Base-by-base conservation (phyloP, 768 basidiomycete genomes). In the Psilocybe subaeruginosa region DNA sequence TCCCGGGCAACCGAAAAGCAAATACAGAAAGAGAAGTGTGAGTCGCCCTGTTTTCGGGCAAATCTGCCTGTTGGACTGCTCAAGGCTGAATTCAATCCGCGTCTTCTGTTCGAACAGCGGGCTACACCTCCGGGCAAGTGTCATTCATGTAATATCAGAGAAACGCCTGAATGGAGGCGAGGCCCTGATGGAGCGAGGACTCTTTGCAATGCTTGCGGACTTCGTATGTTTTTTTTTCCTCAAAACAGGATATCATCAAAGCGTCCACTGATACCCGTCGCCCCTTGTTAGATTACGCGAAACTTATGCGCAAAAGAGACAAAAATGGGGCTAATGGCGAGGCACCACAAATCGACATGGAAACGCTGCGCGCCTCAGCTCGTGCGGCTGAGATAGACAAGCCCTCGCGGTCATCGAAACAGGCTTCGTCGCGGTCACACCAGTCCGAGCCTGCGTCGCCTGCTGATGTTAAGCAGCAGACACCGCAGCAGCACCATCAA, bases 91-190 rank as follows among this genome's bases (percentile, higher is more conserved):
- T 43, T 62, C 55, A 59, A 51, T 73, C 67, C 66, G 67, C 65
- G 52, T 65, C 64, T 71, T 72, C 75, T 64, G 71, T 77, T 69
- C 69, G 69, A 67, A 54, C 76, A 93, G 92, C 86, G 92, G 66
- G 90, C 92, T 47, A 91, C 89, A 39, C 92, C 92, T 16, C 92
- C 92, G 4, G 91, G 91, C 8, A 92, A 93, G 70, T 93, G 92
- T 68, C 90, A 93, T 74, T 92, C 92, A 33, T 93, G 92, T 72
- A 91, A 92, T 75, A 93, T 92, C 58, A 81, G 89, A 60, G 92
- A 93, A 71, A 93, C 92, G 3, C 92, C 92, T n/a, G 92, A 93
- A 72, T 93, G 92, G 92, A 76, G 92, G 56, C 83, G 91, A 27
- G 92, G 92, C 14, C 92, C 92, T 2, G 92, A 93, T 69, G 92